These are phyloP conservation scores for Phytophthora vignae DNA, from an alignment of 352 stramenopile genomes.

Conservation along the genomic window DNA sequence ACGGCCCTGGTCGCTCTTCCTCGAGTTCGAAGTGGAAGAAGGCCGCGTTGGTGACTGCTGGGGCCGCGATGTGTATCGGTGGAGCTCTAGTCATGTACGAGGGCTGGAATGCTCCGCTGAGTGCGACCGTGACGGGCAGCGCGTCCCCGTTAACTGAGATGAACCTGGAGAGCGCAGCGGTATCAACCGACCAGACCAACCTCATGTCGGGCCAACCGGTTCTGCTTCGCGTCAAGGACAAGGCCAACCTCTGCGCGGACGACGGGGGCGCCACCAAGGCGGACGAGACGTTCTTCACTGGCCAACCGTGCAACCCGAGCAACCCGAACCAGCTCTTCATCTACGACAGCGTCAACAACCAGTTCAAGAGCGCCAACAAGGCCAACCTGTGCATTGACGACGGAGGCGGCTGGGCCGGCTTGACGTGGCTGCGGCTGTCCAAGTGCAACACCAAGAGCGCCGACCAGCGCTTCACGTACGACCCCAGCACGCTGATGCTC, in stretches of 20 bases:
- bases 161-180: neutral
- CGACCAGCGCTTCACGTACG: constrained; percentile 37
- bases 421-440: constrained; percentile 10
- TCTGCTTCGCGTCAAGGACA: constrained; percentile 3
- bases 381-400: constrained; percentile 37
- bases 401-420: constrained; percentile 13
- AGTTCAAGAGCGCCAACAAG: constrained; percentile 39
- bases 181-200: constrained; percentile 6
- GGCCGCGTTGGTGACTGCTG: constrained; percentile 1
- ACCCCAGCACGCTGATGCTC: constrained; percentile 15
- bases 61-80: constrained; percentile 8
- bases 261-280: constrained; percentile 29
- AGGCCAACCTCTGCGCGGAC: constrained; percentile 43
- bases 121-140: neutral
- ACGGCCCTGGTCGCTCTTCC: neutral
- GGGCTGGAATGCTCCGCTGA: neutral
- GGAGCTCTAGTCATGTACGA: constrained; percentile 14
- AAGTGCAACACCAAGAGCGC: constrained; percentile 12
- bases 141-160: neutral
- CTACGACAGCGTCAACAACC: constrained; percentile 28
- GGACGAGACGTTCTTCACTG: constrained; percentile 2
- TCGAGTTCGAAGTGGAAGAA: constrained; percentile 11
- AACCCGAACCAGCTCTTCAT: constrained; percentile 38
- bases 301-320: constrained; percentile 25
- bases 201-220: neutral